These are phyloP conservation scores for Periconia sp. DNA, from an alignment of 2,329 filamentous ascomycete species.

Conservation along the genomic window DNA sequence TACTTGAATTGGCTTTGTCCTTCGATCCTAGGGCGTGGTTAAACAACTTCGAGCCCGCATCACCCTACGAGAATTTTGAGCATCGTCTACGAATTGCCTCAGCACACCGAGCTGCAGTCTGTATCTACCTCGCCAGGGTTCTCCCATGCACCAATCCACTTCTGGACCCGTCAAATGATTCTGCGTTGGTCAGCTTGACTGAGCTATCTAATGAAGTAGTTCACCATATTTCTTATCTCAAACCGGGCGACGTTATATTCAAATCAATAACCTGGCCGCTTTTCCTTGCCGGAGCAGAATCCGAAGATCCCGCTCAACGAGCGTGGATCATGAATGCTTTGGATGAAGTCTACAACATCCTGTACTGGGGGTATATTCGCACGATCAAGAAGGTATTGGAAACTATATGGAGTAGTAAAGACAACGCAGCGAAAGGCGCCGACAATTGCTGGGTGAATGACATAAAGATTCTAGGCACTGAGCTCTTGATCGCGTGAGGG, in stretches of 20 bases:
- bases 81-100: slow-evolving; percentile 45
- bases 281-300: slow-evolving; percentile 64
- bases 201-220: slow-evolving; percentile 58
- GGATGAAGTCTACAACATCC: slow-evolving; percentile 37
- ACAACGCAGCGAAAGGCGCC: slow-evolving; percentile 22
- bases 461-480: slow-evolving; percentile 37
- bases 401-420: slow-evolving; percentile 42
- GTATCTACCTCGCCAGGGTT: slow-evolving; percentile 45
- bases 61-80: slow-evolving; percentile 39
- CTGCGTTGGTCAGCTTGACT: slow-evolving; percentile 40
- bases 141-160: slow-evolving; percentile 40
- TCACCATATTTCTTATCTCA: slow-evolving; percentile 57
- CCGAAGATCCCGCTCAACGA: slow-evolving; percentile 54
- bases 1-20: slow-evolving; percentile 33
- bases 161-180: slow-evolving; percentile 48
- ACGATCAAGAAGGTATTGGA: slow-evolving; percentile 42
- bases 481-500: slow-evolving; percentile 41
- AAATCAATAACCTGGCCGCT: slow-evolving; percentile 67
- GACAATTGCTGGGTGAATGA: slow-evolving; percentile 44
- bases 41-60: slow-evolving; percentile 35
- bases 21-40: slow-evolving; percentile 44
- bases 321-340: slow-evolving; percentile 59
- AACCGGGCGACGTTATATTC: slow-evolving; percentile 59
- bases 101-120: slow-evolving; percentile 48
- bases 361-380: slow-evolving; percentile 48